These are phyloP conservation scores for Salvia miltiorrhiza DNA, from an alignment of 257 asterid genomes.

Conservation along the genomic window DNA sequence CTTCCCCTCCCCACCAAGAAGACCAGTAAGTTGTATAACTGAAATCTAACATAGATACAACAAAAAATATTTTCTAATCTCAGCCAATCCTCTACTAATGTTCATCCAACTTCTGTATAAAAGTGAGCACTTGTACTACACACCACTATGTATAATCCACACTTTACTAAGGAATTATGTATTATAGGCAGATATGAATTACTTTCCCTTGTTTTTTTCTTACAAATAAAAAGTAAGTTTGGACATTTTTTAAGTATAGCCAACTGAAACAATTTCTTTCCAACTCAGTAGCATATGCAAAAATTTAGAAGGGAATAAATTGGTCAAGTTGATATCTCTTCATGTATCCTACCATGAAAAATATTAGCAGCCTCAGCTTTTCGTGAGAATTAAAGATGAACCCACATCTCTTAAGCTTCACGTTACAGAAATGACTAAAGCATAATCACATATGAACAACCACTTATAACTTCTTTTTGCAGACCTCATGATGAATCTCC, in stretches of 20 bases:
- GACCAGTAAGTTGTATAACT: neutral
- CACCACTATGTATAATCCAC: neutral
- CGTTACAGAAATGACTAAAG: neutral
- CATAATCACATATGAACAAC: neutral
- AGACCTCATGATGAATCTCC: neutral
- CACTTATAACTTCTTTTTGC: slow-evolving; percentile 10
- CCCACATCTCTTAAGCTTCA: slow-evolving; percentile 8
- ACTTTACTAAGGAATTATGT: neutral
- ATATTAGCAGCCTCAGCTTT: neutral
- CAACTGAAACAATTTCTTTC: neutral
- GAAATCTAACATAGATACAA: neutral
- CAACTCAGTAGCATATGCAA: slow-evolving; percentile 4
- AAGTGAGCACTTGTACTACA: neutral
- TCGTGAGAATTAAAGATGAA: neutral
- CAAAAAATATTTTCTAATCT: neutral
- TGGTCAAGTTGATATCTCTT: neutral
- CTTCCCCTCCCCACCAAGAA: neutral
- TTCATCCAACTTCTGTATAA: neutral
- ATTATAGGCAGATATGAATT: neutral
- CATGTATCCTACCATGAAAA: neutral
- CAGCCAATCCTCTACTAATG: neutral
- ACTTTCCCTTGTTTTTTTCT: neutral
- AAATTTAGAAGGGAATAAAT: neutral
- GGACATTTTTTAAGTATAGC: neutral
- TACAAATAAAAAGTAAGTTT: neutral